A percentile compares a stretch with the other conserved stretches of the same genome.
phyloP scores from a whole-genome alignment of 768 basidiomycete genomes.

The Asterophora lycoperdoides region DNA sequence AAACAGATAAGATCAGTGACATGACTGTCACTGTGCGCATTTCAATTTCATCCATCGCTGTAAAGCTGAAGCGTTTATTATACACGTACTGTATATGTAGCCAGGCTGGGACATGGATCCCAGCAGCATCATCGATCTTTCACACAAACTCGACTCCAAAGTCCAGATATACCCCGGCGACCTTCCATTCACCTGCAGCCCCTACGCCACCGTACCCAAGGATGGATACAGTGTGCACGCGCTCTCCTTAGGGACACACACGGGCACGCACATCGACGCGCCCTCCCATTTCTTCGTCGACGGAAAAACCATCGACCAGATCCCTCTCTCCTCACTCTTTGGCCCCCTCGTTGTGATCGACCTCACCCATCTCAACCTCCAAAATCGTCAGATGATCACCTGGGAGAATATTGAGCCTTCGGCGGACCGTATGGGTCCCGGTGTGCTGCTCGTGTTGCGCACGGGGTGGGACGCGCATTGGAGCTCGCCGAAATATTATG shows the following conservation, averaged over 20 bases:
- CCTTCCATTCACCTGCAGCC: slow-evolving; percentile 39
- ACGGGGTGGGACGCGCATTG: slow-evolving; percentile 68
- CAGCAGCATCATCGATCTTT: slow-evolving; percentile 45
- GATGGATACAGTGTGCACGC: slow-evolving; percentile 50
- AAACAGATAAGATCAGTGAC: background rate
- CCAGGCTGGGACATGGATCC: slow-evolving; percentile 12
- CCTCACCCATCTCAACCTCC: slow-evolving; percentile 30
- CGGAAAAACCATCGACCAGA: slow-evolving; percentile 54
- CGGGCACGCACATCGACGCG: slow-evolving; percentile 78
- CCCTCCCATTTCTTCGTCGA: slow-evolving; percentile 66
- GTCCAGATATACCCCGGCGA: slow-evolving; percentile 57
- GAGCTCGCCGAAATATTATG: slow-evolving; percentile 45
- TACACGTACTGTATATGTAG: no score
- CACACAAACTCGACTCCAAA: slow-evolving; percentile 41
- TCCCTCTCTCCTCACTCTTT: slow-evolving; percentile 50
- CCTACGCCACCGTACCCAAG: slow-evolving; percentile 34
- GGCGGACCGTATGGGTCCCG: slow-evolving; percentile 33
- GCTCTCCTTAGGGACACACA: slow-evolving; percentile 61
- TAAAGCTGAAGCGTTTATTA: no score
- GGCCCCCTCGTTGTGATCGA: slow-evolving; percentile 56
- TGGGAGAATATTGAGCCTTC: slow-evolving; percentile 48
- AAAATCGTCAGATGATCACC: slow-evolving; percentile 41
- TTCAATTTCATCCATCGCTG: no score
- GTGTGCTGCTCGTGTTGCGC: slow-evolving; percentile 49
- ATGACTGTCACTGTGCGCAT: no score